phyloP scores from a whole-genome alignment of 305 asterid species.

The Petunia hybrid region DNA sequence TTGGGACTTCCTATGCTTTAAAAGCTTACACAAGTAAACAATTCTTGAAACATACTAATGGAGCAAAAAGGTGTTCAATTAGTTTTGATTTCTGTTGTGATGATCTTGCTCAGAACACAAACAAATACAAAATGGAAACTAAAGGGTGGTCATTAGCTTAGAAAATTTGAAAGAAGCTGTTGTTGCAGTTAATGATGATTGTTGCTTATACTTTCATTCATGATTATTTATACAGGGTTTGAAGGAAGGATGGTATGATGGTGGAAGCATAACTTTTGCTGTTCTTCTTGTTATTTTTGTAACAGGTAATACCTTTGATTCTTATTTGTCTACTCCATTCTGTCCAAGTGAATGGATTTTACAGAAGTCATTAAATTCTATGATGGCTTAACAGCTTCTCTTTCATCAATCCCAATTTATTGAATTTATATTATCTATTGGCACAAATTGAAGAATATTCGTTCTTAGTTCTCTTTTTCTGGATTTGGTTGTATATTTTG shows the following conservation, averaged over 20 bases:
- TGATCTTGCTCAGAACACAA: neutral
- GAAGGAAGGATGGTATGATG: conserved; percentile 95
- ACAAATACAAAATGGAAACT: conserved; percentile 3
- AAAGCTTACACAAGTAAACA: too few species aligned
- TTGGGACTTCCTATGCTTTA: too few species aligned
- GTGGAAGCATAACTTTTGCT: conserved; percentile 96
- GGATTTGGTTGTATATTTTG: conserved; percentile 1
- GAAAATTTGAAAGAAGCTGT: neutral
- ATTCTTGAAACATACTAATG: neutral
- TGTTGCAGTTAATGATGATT: conserved; percentile 10
- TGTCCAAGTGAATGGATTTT: conserved; percentile 20
- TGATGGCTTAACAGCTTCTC: conserved; percentile 16
- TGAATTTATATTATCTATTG: neutral
- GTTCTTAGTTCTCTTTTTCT: neutral
- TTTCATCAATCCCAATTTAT: neutral
- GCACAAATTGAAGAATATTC: conserved; percentile 1
- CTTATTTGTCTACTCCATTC: neutral
- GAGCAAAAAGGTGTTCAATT: too few species aligned
- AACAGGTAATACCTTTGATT: conserved; percentile 62
- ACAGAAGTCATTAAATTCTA: neutral
- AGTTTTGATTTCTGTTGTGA: too few species aligned
- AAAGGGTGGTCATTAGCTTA: conserved; percentile 12
- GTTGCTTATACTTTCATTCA: neutral
- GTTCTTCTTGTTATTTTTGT: conserved; percentile 91
- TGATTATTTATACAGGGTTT: conserved; percentile 62